phyloP scores from a whole-genome alignment of 2,329 filamentous ascomycete species.

The Aspergillus neoniger region DNA sequence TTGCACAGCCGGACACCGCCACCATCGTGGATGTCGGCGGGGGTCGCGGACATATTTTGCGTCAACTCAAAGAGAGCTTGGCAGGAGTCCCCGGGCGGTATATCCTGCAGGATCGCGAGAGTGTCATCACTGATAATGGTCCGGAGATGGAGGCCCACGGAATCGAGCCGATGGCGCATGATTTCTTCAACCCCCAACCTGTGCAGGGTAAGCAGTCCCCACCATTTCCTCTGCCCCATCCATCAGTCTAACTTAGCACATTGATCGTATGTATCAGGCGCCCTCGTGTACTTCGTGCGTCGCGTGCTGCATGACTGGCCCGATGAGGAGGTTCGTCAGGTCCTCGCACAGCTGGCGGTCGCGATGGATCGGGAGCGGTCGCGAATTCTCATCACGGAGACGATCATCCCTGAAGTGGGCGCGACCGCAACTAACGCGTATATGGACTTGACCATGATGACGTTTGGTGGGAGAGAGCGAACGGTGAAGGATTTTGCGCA shows the following conservation, averaged over 20 bases:
- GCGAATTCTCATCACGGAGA: constrained; percentile 30
- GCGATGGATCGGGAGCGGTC: constrained; percentile 25
- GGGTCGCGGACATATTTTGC: constrained; percentile 21
- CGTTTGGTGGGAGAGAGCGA: not conserved
- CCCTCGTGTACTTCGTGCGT: constrained; percentile 35
- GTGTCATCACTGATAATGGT: constrained; percentile 18
- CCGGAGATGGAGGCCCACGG: constrained; percentile 9
- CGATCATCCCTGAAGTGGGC: constrained; percentile 27
- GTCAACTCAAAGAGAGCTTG: constrained; percentile 15
- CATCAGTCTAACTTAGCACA: too few species aligned
- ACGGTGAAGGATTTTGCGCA: constrained; percentile 2
- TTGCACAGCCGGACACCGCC: constrained; percentile 16
- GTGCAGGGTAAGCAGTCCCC: constrained; percentile 20
- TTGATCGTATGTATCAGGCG: constrained; percentile 14
- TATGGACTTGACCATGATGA: constrained; percentile 6
- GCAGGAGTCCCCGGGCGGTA: constrained; percentile 20
- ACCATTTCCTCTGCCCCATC: not conserved
- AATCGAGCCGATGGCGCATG: constrained; percentile 22
- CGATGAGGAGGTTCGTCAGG: constrained; percentile 15
- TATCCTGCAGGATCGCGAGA: constrained; percentile 26
- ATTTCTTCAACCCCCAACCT: constrained; percentile 27
- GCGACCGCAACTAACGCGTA: constrained; percentile 1
- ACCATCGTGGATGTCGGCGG: constrained; percentile 26
- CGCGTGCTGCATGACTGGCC: constrained; percentile 36
- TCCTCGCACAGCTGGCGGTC: constrained; percentile 24